phyloP scores from a whole-genome alignment of 495 filamentous ascomycete species.

The Lophiotrema nucula region DNA sequence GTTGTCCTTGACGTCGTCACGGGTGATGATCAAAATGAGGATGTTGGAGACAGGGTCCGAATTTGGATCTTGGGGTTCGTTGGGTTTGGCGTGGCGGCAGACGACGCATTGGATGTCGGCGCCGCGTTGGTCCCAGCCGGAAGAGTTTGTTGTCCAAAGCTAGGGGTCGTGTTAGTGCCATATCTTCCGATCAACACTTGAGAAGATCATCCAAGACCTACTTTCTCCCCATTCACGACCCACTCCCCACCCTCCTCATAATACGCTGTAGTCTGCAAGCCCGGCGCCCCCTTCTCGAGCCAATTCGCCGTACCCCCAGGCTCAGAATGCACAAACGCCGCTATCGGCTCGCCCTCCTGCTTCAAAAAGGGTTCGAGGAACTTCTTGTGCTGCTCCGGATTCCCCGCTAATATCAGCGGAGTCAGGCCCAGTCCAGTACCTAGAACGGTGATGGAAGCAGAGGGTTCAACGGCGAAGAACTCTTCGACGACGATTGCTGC shows the following conservation, averaged over 20 bases:
- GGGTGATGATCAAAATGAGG: slow-evolving; percentile 52
- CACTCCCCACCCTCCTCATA: slow-evolving; percentile 51
- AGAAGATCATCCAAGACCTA: slow-evolving; percentile 25
- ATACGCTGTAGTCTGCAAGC: slow-evolving; percentile 50
- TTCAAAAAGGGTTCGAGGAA: slow-evolving; percentile 53
- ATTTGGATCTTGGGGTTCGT: slow-evolving; percentile 13
- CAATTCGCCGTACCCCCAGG: slow-evolving; percentile 54
- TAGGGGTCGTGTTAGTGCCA: slow-evolving; percentile 22
- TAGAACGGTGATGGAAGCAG: slow-evolving; percentile 51
- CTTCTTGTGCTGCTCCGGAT: slow-evolving; percentile 42
- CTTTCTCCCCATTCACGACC: slow-evolving; percentile 58
- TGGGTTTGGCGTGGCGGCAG: slow-evolving; percentile 41
- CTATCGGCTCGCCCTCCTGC: slow-evolving; percentile 48
- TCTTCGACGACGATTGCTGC: slow-evolving; percentile 54
- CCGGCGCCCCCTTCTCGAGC: slow-evolving; percentile 49
- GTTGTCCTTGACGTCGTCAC: slow-evolving; percentile 47
- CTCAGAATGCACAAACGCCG: slow-evolving; percentile 53
- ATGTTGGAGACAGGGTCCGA: slow-evolving; percentile 42
- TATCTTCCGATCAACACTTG: too few relatives aligned
- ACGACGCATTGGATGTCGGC: slow-evolving; percentile 56
- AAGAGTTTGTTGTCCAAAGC: slow-evolving; percentile 56
- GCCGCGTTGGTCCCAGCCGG: slow-evolving; percentile 53
- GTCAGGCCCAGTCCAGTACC: slow-evolving; percentile 52
- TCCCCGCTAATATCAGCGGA: slow-evolving; percentile 48
- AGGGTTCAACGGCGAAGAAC: slow-evolving; percentile 51